Evolutionary conservation across 2,329 filamentous ascomycete genomes (phyloP).

Genomic region (Penicillium sp.): DNA sequence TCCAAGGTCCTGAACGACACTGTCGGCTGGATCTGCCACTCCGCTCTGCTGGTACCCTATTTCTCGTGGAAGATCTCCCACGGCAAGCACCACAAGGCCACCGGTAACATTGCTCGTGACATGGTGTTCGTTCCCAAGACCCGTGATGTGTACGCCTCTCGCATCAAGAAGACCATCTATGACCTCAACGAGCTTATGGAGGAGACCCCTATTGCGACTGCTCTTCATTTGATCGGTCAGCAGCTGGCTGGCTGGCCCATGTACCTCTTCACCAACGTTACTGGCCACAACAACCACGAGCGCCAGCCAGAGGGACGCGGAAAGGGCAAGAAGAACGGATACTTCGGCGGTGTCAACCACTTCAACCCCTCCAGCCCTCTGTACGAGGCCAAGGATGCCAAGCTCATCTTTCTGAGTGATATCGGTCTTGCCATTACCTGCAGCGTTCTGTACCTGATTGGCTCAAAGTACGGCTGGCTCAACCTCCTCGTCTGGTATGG

Average conservation of each 20-base stretch:
- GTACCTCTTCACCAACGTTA: conserved; percentile 91
- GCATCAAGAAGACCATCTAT: conserved; percentile 74
- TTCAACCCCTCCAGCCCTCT: conserved; percentile 87
- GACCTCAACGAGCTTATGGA: conserved; percentile 89
- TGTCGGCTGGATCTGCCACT: conserved; percentile 91
- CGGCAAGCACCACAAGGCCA: conserved; percentile 99
- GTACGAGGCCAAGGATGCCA: conserved; percentile 89
- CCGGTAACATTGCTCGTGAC: conserved; percentile 94
- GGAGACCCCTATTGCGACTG: conserved; percentile 87
- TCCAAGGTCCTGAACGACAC: conserved; percentile 89
- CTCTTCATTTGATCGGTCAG: conserved; percentile 75
- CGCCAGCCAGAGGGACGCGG: conserved; percentile 91
- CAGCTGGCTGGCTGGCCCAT: conserved; percentile 92
- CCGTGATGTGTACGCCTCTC: conserved; percentile 76
- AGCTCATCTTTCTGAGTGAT: conserved; percentile 85
- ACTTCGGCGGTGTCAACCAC: conserved; percentile 85
- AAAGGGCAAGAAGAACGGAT: conserved; percentile 86
- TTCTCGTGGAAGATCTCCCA: conserved; percentile 99
- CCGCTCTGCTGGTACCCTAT: conserved; percentile 87
- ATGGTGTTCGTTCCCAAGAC: conserved; percentile 99
- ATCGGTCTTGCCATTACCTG: conserved; percentile 72
- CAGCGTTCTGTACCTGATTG: conserved; percentile 68
- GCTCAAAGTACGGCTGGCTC: conserved; percentile 77
- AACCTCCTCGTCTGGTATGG: conserved; percentile 97
- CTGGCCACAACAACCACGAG: conserved; percentile 94